Base-by-base conservation (phyloP, 1,284 basidiomycete genomes). In the Sporisorium iseilematis-ciliati region DNA sequence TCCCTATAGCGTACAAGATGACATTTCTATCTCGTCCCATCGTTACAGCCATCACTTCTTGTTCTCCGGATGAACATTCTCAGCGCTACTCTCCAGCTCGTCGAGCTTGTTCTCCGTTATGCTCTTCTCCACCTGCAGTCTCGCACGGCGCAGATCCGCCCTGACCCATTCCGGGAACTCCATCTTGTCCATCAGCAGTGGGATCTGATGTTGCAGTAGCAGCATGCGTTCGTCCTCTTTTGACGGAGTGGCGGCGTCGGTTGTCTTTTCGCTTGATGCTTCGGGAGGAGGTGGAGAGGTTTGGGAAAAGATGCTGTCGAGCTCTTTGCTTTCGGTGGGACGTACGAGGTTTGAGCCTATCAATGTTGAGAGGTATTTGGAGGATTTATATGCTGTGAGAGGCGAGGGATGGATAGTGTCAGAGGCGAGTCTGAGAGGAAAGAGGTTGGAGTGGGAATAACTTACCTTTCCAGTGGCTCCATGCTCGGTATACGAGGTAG, bases 401-500 rank as follows among this genome's bases (percentile, higher is more conserved):
- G 18, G 38, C 20, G 8, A 26, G 14, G 23, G 12, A 40, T 5
- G 20, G n/a, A 25, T 2, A 6, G 38, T 10, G 38, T 49, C 10
- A 42, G 57, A 21, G 42, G n/a, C 26, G 20, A 5, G 35, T 7
- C 7, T 57, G 10, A 2, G 40, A n/a, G 26, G 31, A 18, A 5
- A 18, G 29, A 20, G 16, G 23, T 8, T 10, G 18, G 56, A 16
- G 57, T 57, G 65, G 50, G 35, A 12, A 26, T 11, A 26, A 59
- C 70, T 51, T 51, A 82, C 79, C 81, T 62, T 76, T 74, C 79
- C 80, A 82, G 53, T 82, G 80, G 42, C 72, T 77, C 63, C 70
- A 85, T 11, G 82, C 82, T 40, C 83, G 54, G 75, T 79, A 85
- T 33, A 82, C 79, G 20, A 84, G 66, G 54, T 85, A 85, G 74